These are phyloP conservation scores for Solanum chilense DNA, from an alignment of 257 asterid species.

Conservation along the genomic window DNA sequence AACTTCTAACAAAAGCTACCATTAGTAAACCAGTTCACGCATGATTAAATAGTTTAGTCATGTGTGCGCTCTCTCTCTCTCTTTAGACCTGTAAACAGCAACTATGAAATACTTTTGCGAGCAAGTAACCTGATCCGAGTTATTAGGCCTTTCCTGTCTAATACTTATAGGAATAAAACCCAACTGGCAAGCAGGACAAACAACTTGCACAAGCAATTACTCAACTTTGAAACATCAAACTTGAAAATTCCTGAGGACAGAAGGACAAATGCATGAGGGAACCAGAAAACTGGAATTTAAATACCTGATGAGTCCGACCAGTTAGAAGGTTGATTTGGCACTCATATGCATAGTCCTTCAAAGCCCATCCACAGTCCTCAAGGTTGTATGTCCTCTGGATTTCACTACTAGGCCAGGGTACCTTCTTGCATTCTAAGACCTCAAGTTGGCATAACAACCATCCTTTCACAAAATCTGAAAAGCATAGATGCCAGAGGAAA, in stretches of 20 bases:
- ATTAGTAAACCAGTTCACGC: background rate
- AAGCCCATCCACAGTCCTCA: constrained; percentile 75
- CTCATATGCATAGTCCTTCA: constrained; percentile 70
- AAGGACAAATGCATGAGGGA: background rate
- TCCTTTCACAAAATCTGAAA: constrained; percentile 47
- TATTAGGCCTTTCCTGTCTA: background rate
- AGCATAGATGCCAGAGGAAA: background rate
- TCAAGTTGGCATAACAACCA: constrained; percentile 91
- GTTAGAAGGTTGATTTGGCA: constrained; percentile 79
- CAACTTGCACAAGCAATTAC: background rate
- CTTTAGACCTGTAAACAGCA: background rate
- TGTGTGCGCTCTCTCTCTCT: background rate
- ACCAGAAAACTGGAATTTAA: background rate
- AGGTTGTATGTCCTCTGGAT: constrained; percentile 31
- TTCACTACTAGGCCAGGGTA: constrained; percentile 61
- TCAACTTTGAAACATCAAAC: background rate
- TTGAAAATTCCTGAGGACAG: background rate
- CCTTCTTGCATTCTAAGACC: constrained; percentile 79
- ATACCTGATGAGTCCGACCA: constrained; percentile 95
- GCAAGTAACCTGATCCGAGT: background rate
- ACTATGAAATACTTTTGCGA: background rate
- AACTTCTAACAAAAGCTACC: background rate
- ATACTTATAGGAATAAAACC: background rate
- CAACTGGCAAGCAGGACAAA: background rate
- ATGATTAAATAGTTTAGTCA: background rate